These are phyloP conservation scores for Luffa acutangula DNA, from an alignment of 306 rosid genomes.

Conservation along the genomic window DNA sequence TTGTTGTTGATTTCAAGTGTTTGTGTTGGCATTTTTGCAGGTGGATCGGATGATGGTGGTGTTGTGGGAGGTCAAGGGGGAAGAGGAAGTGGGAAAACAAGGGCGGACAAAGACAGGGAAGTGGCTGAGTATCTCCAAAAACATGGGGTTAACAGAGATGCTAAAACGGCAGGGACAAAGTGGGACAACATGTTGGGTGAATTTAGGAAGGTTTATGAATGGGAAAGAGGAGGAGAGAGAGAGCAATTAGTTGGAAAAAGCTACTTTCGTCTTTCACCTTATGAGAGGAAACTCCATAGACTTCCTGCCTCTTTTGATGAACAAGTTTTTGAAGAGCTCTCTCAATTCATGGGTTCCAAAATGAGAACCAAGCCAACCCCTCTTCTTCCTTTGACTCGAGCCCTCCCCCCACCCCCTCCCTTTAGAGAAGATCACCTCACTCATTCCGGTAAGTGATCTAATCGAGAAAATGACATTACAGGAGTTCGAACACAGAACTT, in stretches of 20 bases:
- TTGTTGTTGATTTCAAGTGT: background rate
- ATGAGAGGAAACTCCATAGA: slow-evolving; percentile 84
- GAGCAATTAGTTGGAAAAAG: slow-evolving; percentile 72
- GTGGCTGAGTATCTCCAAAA: slow-evolving; percentile 71
- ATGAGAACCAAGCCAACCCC: slow-evolving; percentile 47
- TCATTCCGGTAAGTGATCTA: slow-evolving; percentile 29
- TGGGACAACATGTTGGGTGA: slow-evolving; percentile 99
- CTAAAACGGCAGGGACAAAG: slow-evolving; percentile 86
- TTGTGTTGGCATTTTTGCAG: background rate
- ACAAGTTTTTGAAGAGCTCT: slow-evolving; percentile 86
- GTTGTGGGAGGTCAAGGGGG: slow-evolving; percentile 9
- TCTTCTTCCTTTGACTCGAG: slow-evolving; percentile 23
- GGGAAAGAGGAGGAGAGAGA: slow-evolving; percentile 90
- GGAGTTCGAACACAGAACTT: background rate
- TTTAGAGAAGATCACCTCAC: slow-evolving; percentile 54
- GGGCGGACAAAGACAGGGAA: slow-evolving; percentile 85
- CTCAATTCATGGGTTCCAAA: slow-evolving; percentile 83
- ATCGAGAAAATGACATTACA: background rate
- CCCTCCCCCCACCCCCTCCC: slow-evolving; percentile 47
- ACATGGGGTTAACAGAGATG: slow-evolving; percentile 71
- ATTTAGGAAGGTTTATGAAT: slow-evolving; percentile 85
- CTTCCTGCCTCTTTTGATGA: slow-evolving; percentile 97
- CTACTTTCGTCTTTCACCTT: slow-evolving; percentile 88
- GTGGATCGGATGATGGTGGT: background rate
- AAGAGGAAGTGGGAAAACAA: slow-evolving; percentile 50